Conservation (phyloP, 164 flowering plant genomes). For the Euptelea pleiosperma region DNA sequence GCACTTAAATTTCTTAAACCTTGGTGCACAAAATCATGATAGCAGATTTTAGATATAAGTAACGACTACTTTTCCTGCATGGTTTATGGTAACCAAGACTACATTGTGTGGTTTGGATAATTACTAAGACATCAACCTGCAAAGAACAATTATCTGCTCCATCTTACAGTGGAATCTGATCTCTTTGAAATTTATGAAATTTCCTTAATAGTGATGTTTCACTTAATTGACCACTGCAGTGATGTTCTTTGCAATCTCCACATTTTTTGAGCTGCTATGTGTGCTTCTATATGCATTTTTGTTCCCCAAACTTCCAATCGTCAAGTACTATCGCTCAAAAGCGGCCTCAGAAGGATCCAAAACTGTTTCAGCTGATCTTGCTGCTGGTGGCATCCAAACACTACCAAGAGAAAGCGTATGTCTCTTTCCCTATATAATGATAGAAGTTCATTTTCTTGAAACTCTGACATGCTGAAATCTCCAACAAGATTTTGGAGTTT, state of each 20-base stretch:
- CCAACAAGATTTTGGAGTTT: not conserved
- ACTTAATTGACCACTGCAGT: conserved; percentile 8
- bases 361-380: conserved; percentile 22
- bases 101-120: no score
- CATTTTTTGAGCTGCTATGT: conserved; percentile 18
- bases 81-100: no score
- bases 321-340: conserved; percentile 20
- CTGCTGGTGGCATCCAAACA: conserved; percentile 19
- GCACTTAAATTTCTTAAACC: no score
- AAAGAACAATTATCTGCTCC: no score
- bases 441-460: conserved; percentile 3
- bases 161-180: no score
- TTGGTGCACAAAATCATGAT: no score
- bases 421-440: not conserved
- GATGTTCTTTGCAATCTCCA: conserved; percentile 17
- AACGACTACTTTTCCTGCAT: no score
- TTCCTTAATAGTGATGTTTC: not conserved
- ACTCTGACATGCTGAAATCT: not conserved
- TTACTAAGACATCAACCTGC: no score
- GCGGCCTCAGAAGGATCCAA: conserved; percentile 26
- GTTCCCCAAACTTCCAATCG: conserved; percentile 23
- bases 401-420: conserved; percentile 12
- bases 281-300: conserved; percentile 19
- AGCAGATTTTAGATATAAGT: no score
- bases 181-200: no score